Base-by-base conservation (phyloP, 2,329 filamentous ascomycete species). In the Fusarium citri region DNA sequence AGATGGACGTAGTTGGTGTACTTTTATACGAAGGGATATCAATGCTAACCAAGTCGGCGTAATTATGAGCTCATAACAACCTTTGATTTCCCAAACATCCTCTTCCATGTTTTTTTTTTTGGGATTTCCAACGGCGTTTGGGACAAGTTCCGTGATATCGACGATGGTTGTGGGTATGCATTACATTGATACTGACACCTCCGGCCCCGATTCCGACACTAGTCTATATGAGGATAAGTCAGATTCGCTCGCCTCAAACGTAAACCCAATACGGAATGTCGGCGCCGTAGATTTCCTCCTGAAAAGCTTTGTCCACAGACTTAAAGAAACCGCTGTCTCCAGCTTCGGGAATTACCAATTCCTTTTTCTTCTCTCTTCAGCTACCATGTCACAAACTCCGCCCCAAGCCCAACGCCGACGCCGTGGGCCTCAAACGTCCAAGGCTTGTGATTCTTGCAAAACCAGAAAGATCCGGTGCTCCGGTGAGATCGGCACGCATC, bases 371-470 rank as follows among this genome's bases (percentile, higher is more conserved):
- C 50, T 55, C 40, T 31, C 16, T 51, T 34, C 25, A 50, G 15
- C 7, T 4, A 37, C 31, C 14, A 68, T 68, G 66, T 28, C 59
- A 41, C 59, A 20, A 5, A 50, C 57, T 53, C 57, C 47, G 37
- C 20, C 53, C 31, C 15, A 6, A 18, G 6, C 34, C 28, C 54
- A 60, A 23, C 60, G 37, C 47, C 58, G 60, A 41, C 43, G 72
- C 41, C 63, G 62, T 5, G 64, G 71, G 8, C 43, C 66, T 2
- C 55, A 72, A 8, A 64, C 48, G 6, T 70, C 72, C 12, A 74
- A 74, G 55, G 71, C 72, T 8, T 74, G 72, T 26, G 61, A 74
- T 51, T 55, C 64, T 16, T 74, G 72, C 64, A 74, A 74, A 50
- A 28, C 46, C 20, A 58, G 71, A 18, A 74, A 74, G 60, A 67